Percentiles rank a stretch among this genome's conserved stretches.
These are phyloP conservation scores for Dacryopinax spathularia DNA, from an alignment of 768 basidiomycete species.

Conservation along the genomic window DNA sequence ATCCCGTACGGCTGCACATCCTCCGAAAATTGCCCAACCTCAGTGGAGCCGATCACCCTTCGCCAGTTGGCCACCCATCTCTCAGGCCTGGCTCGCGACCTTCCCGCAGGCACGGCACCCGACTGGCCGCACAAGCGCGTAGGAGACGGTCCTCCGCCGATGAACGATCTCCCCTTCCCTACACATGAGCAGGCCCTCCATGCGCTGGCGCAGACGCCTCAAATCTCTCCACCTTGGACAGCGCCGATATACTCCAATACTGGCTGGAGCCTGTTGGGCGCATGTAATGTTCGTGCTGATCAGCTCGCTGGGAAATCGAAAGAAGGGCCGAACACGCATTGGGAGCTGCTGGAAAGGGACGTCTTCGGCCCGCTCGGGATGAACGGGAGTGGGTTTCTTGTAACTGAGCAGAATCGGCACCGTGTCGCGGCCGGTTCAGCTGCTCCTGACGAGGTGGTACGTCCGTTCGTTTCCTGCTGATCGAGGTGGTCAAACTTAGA, in stretches of 20 bases:
- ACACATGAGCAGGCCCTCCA: slow-evolving; percentile 23
- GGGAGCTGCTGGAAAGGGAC: slow-evolving; percentile 34
- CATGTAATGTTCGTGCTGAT: slow-evolving; percentile 27
- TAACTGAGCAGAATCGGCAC: slow-evolving; percentile 25
- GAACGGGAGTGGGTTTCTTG: slow-evolving; percentile 32
- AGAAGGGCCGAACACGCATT: slow-evolving; percentile 22
- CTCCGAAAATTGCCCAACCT: not conserved
- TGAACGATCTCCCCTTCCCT: slow-evolving; percentile 24
- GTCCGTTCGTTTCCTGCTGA: slow-evolving; percentile 13
- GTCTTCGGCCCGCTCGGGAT: slow-evolving; percentile 36
- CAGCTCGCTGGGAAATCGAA: slow-evolving; percentile 10
- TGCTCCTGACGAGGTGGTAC: slow-evolving; percentile 4
- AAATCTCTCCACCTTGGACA: slow-evolving; percentile 31
- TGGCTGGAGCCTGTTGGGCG: slow-evolving; percentile 25
- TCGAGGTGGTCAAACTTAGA: not conserved
- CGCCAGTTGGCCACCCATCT: slow-evolving; percentile 16
- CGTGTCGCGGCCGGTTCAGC: slow-evolving; percentile 26
- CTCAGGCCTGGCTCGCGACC: slow-evolving; percentile 26
- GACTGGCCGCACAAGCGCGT: slow-evolving; percentile 30
- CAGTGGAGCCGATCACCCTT: slow-evolving; percentile 9
- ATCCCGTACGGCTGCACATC: slow-evolving; percentile 12
- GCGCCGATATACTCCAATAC: slow-evolving; percentile 34
- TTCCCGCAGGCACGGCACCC: slow-evolving; percentile 24
- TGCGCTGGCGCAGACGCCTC: slow-evolving; percentile 27
- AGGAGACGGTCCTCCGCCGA: slow-evolving; percentile 20